Evolutionary conservation across 139 green algal species (phyloP), one percentile per base, ranked within the genome.

Genomic region (Chlorella sp.): DNA sequence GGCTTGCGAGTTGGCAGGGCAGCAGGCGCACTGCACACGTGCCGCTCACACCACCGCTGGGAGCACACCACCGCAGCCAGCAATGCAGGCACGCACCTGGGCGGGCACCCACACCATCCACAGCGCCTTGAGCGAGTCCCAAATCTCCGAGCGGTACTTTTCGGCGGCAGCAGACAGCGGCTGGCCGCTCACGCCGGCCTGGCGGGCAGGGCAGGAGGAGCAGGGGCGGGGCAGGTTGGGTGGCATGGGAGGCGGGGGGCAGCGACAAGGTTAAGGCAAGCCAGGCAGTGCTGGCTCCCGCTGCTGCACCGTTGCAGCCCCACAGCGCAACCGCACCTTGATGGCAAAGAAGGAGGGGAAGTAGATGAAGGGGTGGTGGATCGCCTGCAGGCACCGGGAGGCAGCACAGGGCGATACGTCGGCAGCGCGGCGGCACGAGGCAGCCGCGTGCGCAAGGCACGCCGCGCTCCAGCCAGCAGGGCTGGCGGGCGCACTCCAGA

Each of bases 271-370:
- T 51, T 51, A 51, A n/a, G n/a, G n/a, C n/a, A n/a, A n/a, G n/a
- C n/a, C 44, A 51, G 44, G 62, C 62, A 34, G 4, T 30, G 26
- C 20, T 15, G 26, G n/a, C n/a, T n/a, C n/a, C 62, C 23, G 23
- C 62, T 32, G 18, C 71, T 57, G 32, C 44, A 16, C 44, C n/a
- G n/a, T n/a, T n/a, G n/a, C n/a, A n/a, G n/a, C n/a, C n/a, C n/a
- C n/a, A n/a, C n/a, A n/a, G n/a, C n/a, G n/a, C n/a, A n/a, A n/a
- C 12, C 51, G 18, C 51, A 60, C 51, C 85, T 98, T 98, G 16
- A 96, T 92, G 28, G 67, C 26, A 83, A 95, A 98, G 87, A 98
- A 97, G n/a, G 68, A 68, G 0, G 95, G 95, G 83, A 98, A 98
- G 87, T 98, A 98, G 36, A 95, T 51, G 57, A 98, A 88, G 11